These are phyloP conservation scores for Parachlorella kessleri DNA, from an alignment of 139 green algal species.

Conservation along the genomic window DNA sequence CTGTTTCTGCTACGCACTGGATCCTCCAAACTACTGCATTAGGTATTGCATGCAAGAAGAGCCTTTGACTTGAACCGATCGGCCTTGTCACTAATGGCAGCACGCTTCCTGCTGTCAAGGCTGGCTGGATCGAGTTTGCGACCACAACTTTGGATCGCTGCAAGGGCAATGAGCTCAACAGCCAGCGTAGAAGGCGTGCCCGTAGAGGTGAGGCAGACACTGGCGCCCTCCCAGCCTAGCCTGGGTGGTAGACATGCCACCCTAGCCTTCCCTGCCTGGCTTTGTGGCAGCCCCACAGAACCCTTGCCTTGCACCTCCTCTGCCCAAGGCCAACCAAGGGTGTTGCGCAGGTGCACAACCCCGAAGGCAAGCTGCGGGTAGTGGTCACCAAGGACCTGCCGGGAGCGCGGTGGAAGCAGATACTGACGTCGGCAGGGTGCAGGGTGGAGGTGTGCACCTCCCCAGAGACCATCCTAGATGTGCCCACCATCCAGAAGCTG, in stretches of 20 bases:
- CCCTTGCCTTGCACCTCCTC: not conserved
- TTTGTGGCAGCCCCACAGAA: not conserved
- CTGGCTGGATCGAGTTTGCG: too few species aligned
- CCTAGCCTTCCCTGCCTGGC: not conserved
- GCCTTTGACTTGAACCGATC: too few species aligned
- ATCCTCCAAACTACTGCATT: too few species aligned
- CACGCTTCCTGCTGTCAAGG: too few species aligned
- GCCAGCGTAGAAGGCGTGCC: slow-evolving; percentile 25
- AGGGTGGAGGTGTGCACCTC: slow-evolving; percentile 71
- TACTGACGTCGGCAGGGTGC: slow-evolving; percentile 71
- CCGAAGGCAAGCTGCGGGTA: slow-evolving; percentile 80
- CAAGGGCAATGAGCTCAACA: slow-evolving; percentile 9
- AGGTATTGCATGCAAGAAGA: too few species aligned
- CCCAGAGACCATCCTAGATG: slow-evolving; percentile 86
- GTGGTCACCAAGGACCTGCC: slow-evolving; percentile 97
- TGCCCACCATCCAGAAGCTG: slow-evolving; percentile 84
- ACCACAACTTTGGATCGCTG: too few species aligned
- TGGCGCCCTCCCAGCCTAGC: not conserved
- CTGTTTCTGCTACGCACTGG: too few species aligned
- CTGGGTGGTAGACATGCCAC: too few species aligned
- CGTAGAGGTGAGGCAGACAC: slow-evolving; percentile 42
- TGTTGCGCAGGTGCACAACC: slow-evolving; percentile 87
- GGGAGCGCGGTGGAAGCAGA: slow-evolving; percentile 88
- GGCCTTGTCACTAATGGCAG: too few species aligned
- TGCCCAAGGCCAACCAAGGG: too few species aligned